Base-by-base conservation (phyloP, 1,284 basidiomycete genomes). In the Exobasidium rhododendri region DNA sequence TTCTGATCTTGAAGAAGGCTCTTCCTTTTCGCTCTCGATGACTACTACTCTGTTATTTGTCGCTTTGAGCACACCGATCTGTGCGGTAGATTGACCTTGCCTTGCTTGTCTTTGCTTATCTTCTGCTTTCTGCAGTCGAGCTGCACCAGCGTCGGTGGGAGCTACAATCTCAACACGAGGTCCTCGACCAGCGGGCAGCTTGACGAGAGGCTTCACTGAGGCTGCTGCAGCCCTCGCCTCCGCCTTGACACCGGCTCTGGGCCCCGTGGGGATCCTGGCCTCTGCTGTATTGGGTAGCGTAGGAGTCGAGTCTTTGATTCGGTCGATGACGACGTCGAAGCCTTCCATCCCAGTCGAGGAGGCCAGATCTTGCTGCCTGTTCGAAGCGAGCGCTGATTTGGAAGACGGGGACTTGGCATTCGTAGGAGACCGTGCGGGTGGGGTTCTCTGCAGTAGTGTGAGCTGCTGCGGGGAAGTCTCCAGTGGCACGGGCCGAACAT, bases 1-100 rank as follows among this genome's bases (percentile, higher is more conserved):
- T 55, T 74, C 72, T 13, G 49, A 47, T 24, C 66, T 56, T 13
- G 72, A 72, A 53, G 64, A 60, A 20, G 65, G 29, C 49, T 75
- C 74, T 49, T 61, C 62, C 6, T 61, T 35, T 22, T 32, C 29
- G n/a, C 31, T 26, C 29, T 24, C 26, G 3, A 57, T 43, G 13
- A 24, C 47, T 24, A 57, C 24, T 24, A 26, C 26, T 31, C 3
- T 58, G 17, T 56, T 4, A 50, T 50, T 40, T 13, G 22, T 17
- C 5, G 58, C 7, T 58, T 55, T 55, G 5, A 55, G 28, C 13
- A 55, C 52, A 44, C 52, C 26, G 28, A 55, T 31, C 22, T 26
- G 52, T 14, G 30, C 17, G n/a, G 24, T 55, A n/a, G 40, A n/a
- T 6, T 22, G 31, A 13, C 52, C 52, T 22, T 55, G 24, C 26